Evolutionary conservation across 2,329 filamentous ascomycete species (phyloP), one percentile per base, ranked within the genome.

Genomic region (Cladobotryum protrusum): DNA sequence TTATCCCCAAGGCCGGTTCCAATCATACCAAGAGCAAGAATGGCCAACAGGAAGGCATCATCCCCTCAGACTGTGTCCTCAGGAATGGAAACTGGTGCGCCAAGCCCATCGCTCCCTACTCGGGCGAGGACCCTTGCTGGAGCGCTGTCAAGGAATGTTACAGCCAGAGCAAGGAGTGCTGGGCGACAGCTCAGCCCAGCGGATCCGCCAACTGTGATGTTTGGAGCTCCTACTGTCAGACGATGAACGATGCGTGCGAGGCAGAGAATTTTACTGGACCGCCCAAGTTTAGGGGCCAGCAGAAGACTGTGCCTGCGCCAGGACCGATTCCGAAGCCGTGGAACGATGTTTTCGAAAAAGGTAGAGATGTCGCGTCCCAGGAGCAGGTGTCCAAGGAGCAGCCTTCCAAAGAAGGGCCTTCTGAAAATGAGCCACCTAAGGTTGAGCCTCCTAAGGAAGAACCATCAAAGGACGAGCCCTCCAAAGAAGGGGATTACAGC

Each of bases 31-130:
- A 7, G 11, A 13, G 3, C 15, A 3, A 8, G 8, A 15, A 32
- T 9, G 9, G 11, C 7, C 36, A 36, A 19, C 42, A 39, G 59
- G 54, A 11, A 47, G 82, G 81, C 12, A 64, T 74, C 12, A 70
- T 81, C 47, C 83, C 83, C 0, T 48, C 60, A 1, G 68, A 72
- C 57, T 86, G 81, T 61, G 69, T 87, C 35, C 61, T 83, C 52
- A 79, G 81, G 61, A 87, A 87, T 61, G 85, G 72, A 52, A 88
- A 89, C 69, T 89, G 85, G 85, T 87, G 83, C 66, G 84, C 76
- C 46, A 70, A 75, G 52, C 77, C 86, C 60, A 73, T 88, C 1
- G 63, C 76, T 0, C 58, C 66, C 8, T 88, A 85, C 68, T 69
- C 67, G 4, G 69, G 71, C 41, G 72, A 82, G 61, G 61, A 61